A percentile compares a stretch with the other conserved stretches of the same genome.
Evolutionary conservation across 495 filamentous ascomycete species (phyloP).

Genomic region (Neurospora sp.): DNA sequence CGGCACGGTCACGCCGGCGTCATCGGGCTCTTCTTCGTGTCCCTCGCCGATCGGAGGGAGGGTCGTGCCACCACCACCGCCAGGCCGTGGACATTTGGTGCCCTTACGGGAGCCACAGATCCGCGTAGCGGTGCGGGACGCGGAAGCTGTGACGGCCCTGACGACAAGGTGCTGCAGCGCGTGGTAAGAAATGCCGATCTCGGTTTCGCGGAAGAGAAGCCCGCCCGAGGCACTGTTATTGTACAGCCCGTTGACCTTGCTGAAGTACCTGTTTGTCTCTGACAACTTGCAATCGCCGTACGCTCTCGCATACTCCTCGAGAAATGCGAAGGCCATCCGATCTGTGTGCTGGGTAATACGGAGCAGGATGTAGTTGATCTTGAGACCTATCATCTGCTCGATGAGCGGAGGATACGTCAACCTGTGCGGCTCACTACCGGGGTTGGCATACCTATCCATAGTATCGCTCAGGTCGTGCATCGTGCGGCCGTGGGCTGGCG

Average conservation of each 20-base stretch:
- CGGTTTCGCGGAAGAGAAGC: slow-evolving; percentile 19
- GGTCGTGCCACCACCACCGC: neutral
- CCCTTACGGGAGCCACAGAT: neutral
- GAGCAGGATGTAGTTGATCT: slow-evolving; percentile 29
- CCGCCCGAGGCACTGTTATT: neutral
- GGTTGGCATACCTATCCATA: slow-evolving; percentile 13
- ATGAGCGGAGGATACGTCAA: slow-evolving; percentile 23
- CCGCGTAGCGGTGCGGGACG: slow-evolving; percentile 22
- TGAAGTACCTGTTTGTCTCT: slow-evolving; percentile 15
- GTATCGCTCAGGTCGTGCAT: slow-evolving; percentile 10
- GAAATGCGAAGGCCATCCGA: slow-evolving; percentile 24
- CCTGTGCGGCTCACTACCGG: slow-evolving; percentile 25
- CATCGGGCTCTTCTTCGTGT: neutral
- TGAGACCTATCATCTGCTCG: slow-evolving; percentile 17
- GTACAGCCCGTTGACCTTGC: neutral
- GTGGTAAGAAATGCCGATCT: slow-evolving; percentile 21
- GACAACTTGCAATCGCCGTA: slow-evolving; percentile 16
- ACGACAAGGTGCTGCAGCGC: slow-evolving; percentile 24
- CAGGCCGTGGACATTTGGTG: neutral
- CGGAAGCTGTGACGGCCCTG: slow-evolving; percentile 23
- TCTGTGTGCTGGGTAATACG: slow-evolving; percentile 23
- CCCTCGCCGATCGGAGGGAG: neutral
- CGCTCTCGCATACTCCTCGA: slow-evolving; percentile 15
- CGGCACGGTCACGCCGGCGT: neutral
- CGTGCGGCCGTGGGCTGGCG: slow-evolving; percentile 21